Conservation (phyloP, 306 rosid genomes). For the Cucurbita pepo region DNA sequence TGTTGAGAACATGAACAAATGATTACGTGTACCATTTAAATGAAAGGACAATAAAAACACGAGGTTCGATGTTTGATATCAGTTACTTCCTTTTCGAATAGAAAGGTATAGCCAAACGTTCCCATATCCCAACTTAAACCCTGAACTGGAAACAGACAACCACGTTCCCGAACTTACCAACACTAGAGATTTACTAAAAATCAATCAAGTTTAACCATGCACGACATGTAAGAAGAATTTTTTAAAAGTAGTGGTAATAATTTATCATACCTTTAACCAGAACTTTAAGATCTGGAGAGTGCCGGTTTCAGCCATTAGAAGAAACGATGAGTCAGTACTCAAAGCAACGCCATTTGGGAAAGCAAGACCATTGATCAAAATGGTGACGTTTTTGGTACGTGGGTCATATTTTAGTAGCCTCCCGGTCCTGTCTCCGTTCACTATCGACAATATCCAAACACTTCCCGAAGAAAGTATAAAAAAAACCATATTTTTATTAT, state of each 20-base stretch:
- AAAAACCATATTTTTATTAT: background rate
- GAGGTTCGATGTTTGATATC: background rate
- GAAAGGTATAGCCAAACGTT: no score
- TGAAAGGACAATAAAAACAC: background rate
- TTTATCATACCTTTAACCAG: constrained; percentile 7
- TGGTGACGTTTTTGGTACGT: constrained; percentile 15
- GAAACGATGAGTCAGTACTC: constrained; percentile 33
- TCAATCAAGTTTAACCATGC: no score
- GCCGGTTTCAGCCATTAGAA: constrained; percentile 25
- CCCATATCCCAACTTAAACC: no score
- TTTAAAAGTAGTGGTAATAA: background rate
- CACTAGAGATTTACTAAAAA: no score
- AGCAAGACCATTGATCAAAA: constrained; percentile 24
- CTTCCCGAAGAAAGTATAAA: background rate
- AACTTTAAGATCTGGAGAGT: constrained; percentile 11
- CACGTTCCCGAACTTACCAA: no score
- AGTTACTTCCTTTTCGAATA: no score
- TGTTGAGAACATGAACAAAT: background rate
- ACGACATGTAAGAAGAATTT: no score
- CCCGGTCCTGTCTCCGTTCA: constrained; percentile 39
- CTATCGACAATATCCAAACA: constrained; percentile 13
- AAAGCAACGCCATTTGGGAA: constrained; percentile 56
- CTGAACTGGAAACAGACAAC: no score
- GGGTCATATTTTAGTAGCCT: constrained; percentile 39
- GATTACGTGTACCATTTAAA: background rate